Conservation (phyloP, 139 green algal species). For the Tetraselmis chui region DNA sequence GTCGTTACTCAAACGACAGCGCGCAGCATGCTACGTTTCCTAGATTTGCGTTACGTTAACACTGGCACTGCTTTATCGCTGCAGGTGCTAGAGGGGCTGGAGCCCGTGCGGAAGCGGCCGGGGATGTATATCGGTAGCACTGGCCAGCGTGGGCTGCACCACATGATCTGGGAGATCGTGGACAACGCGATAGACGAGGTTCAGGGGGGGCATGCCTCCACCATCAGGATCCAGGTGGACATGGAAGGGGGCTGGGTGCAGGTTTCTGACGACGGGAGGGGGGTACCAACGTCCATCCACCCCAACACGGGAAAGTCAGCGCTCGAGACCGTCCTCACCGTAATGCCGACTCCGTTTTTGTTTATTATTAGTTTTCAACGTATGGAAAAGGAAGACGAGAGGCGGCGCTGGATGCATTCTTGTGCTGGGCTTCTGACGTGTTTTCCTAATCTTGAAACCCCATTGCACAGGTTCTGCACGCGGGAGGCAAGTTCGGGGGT, state of each 20-base stretch:
- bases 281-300: conserved; percentile 89
- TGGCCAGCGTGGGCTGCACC: conserved; percentile 81
- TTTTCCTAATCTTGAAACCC: too few species aligned
- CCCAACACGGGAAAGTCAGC: conserved; percentile 75
- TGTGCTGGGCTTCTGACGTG: too few species aligned
- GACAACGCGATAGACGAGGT: conserved; percentile 94
- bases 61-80: conserved; percentile 6
- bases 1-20: too few species aligned
- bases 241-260: conserved; percentile 57
- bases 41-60: too few species aligned
- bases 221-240: conserved; percentile 61
- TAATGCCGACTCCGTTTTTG: too few species aligned
- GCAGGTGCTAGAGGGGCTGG: conserved; percentile 94
- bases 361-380: too few species aligned
- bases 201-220: conserved; percentile 71
- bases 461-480: conserved; percentile 96
- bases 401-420: too few species aligned
- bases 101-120: conserved; percentile 92
- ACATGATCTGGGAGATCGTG: conserved; percentile 96
- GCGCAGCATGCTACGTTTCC: too few species aligned
- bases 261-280: conserved; percentile 84
- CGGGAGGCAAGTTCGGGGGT: conserved; percentile 96
- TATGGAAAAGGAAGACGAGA: too few species aligned
- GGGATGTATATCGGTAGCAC: conserved; percentile 99
- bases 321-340: conserved; percentile 65